Evolutionary conservation across 371 early-diverging fungal species (phyloP).

Genomic region (Circinella umbellata): DNA sequence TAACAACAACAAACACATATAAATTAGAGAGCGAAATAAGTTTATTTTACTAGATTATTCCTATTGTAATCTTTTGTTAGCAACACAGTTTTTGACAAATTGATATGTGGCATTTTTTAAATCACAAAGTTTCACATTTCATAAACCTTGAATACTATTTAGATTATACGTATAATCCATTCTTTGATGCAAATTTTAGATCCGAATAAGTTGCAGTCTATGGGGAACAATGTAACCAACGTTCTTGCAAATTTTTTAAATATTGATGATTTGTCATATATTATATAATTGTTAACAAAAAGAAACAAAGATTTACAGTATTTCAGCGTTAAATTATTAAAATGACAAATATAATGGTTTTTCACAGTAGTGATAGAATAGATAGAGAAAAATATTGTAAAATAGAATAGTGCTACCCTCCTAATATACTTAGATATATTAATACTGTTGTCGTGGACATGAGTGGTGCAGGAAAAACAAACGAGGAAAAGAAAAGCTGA

Average conservation of each 20-base stretch:
- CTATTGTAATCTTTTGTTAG: not conserved
- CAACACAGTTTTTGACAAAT: not conserved
- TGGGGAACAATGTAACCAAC: not conserved
- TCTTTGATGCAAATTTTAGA: not conserved
- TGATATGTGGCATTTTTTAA: not conserved
- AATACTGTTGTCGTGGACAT: too few species aligned
- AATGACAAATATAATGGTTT: not conserved
- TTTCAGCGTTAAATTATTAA: not conserved
- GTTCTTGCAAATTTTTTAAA: not conserved
- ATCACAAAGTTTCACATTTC: not conserved
- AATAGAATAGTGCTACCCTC: too few species aligned
- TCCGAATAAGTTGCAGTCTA: not conserved
- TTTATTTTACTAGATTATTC: not conserved
- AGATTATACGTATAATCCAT: not conserved
- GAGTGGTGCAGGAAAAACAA: too few species aligned
- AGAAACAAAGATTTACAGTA: too few species aligned
- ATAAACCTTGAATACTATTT: not conserved
- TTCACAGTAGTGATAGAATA: too few species aligned
- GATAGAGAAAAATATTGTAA: too few species aligned
- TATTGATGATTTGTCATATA: not conserved
- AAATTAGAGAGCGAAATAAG: too few species aligned
- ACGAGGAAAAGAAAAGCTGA: too few species aligned
- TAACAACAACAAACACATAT: too few species aligned
- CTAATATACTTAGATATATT: too few species aligned
- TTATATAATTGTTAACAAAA: too few species aligned